Conservation (phyloP, 2,329 filamentous ascomycete species). For the Emmonsia crescens region DNA sequence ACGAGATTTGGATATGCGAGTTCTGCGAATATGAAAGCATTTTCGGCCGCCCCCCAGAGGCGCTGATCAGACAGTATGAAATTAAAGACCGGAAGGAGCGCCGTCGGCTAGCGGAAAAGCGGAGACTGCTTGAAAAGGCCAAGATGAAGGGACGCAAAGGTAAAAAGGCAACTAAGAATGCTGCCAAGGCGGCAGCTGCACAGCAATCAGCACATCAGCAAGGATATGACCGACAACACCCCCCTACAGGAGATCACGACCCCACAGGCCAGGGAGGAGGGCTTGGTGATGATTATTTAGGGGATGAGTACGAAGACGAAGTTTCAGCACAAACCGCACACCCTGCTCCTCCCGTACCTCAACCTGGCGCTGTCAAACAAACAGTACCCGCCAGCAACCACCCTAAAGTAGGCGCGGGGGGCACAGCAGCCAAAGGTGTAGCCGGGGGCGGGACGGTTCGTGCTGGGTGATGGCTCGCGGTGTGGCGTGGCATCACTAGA, state of each 20-base stretch:
- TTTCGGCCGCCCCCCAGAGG: conserved; percentile 75
- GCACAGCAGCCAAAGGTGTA: conserved; percentile 15
- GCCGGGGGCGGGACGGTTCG: conserved; percentile 18
- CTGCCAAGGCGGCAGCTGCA: conserved; percentile 37
- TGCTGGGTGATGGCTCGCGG: conserved; percentile 10
- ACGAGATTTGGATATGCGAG: conserved; percentile 90
- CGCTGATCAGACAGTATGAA: conserved; percentile 83
- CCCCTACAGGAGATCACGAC: conserved; percentile 27
- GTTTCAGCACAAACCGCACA: conserved; percentile 27
- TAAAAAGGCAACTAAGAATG: conserved; percentile 66
- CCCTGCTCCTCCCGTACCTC: conserved; percentile 53
- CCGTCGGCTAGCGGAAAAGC: conserved; percentile 75
- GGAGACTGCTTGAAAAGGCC: conserved; percentile 76
- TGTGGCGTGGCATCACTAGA: conserved; percentile 4
- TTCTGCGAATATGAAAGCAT: conserved; percentile 98
- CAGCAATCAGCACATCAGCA: conserved; percentile 25
- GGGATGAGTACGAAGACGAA: conserved; percentile 43
- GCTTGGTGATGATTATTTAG: conserved; percentile 39
- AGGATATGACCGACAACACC: conserved; percentile 29
- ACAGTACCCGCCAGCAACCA: conserved; percentile 4
- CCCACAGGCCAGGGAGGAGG: conserved; percentile 32
- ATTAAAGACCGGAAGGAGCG: conserved; percentile 82
- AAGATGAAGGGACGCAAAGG: conserved; percentile 87
- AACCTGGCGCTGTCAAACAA: conserved; percentile 40
- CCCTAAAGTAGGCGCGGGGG: conserved; percentile 12